Evolutionary conservation across 2,329 filamentous ascomycete species (phyloP), one percentile per base, ranked within the genome.

Genomic region (Claviceps africana): DNA sequence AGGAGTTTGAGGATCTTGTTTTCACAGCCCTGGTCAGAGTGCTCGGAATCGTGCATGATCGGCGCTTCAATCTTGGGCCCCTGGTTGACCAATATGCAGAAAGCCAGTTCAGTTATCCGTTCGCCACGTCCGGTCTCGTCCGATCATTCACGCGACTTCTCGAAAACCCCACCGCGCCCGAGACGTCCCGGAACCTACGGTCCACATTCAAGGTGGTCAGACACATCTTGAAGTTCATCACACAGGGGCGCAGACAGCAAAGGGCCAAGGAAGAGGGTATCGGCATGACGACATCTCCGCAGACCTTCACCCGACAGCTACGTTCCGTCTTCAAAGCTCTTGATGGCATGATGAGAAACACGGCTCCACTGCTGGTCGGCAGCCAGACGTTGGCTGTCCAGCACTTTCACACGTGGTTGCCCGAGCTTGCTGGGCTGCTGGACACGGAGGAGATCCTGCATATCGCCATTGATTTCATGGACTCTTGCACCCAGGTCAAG

Each of bases 361-460:
- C 82, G 1, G 86, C 88, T 2, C 86, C 93, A 0, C 83, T 90
- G 19, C 72, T 97, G 25, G 86, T 97, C 15, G 93, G 93, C 35
- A 97, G 87, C 56, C 95, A 98, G 69, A 97, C 93, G 0, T 73
- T 98, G 48, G 83, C 94, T 2, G 89, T 97, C 13, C 93, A 98
- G 67, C 88, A 97, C 65, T 95, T 97, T 65, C 91, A 97, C 64
- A 86, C 87, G 0, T 98, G 93, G 93, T 73, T 98, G n/a, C 91
- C 93, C 0, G 91, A 97, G 64, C 79, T 98, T 10, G 76, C 81
- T 0, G 81, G 83, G 1, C 75, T 93, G 39, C 76, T 97, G 62
- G 79, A 78, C 4, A 82, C 84, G 0, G 85, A 89, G 60, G 91
- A 97, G 64, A 91, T 96, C 46, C 72, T 96, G 50, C 85, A 95